Evolutionary conservation across 495 filamentous ascomycete species (phyloP).

Genomic region (Aspergillus biplanus): DNA sequence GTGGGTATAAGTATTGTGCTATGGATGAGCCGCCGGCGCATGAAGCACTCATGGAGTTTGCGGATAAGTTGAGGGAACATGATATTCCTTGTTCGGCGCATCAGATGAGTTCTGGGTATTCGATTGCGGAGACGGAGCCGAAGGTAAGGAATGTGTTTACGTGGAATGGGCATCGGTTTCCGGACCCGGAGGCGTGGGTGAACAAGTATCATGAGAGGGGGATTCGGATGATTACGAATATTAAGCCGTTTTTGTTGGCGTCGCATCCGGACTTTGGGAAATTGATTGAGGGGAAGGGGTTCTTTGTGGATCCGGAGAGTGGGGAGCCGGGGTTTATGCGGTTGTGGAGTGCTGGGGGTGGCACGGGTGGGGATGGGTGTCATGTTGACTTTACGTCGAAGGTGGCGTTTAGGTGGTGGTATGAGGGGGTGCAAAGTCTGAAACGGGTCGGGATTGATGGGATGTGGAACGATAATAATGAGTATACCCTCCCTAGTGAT

Average conservation of each 20-base stretch:
- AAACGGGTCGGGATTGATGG: constrained; percentile 65
- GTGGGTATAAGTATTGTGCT: constrained; percentile 72
- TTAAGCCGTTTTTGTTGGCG: constrained; percentile 69
- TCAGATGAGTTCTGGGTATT: constrained; percentile 74
- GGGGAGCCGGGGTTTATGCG: constrained; percentile 57
- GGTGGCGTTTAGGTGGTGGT: constrained; percentile 70
- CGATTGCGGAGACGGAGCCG: constrained; percentile 64
- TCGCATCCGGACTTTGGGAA: constrained; percentile 66
- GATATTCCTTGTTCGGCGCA: constrained; percentile 73
- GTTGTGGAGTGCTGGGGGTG: constrained; percentile 70
- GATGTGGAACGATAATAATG: constrained; percentile 81
- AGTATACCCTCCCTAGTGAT: constrained; percentile 68
- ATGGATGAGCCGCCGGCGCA: constrained; percentile 62
- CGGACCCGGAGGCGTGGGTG: constrained; percentile 63
- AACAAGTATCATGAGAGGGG: constrained; percentile 62
- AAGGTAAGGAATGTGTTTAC: constrained; percentile 73
- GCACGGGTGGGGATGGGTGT: constrained; percentile 67
- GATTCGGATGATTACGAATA: constrained; percentile 68
- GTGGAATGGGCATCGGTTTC: constrained; percentile 69
- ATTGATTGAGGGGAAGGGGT: constrained; percentile 54
- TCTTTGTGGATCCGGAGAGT: constrained; percentile 63
- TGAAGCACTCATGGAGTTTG: constrained; percentile 61
- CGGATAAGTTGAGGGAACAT: constrained; percentile 59
- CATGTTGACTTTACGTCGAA: constrained; percentile 71
- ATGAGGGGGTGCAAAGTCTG: constrained; percentile 61